These are phyloP conservation scores for Juglanconis juglandina DNA, from an alignment of 2,329 filamentous ascomycete species.

Conservation along the genomic window DNA sequence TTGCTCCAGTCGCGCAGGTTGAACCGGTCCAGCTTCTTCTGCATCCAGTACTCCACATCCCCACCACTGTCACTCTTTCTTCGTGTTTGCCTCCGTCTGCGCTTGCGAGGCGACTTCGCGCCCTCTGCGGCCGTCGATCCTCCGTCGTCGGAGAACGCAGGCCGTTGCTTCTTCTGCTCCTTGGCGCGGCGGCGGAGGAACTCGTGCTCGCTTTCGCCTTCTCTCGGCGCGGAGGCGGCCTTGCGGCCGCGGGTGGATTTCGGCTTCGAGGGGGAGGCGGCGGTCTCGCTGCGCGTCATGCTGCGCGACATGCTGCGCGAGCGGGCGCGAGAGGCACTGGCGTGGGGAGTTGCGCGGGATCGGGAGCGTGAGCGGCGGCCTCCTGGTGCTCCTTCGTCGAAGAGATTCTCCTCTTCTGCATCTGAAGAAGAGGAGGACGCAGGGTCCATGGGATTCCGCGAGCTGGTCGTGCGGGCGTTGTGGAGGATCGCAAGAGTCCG, in stretches of 20 bases:
- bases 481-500: conserved; percentile 67
- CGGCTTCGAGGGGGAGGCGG: background rate
- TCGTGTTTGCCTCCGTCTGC: conserved; percentile 20
- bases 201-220: conserved; percentile 31
- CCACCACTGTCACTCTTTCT: conserved; percentile 16
- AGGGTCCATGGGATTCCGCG: conserved; percentile 31
- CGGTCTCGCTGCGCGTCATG: background rate
- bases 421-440: background rate
- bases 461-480: conserved; percentile 55
- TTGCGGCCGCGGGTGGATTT: conserved; percentile 20
- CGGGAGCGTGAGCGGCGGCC: background rate
- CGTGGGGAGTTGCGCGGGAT: background rate
- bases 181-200: conserved; percentile 33
- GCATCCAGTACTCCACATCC: conserved; percentile 15
- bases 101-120: conserved; percentile 2
- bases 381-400: background rate
- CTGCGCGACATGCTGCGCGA: background rate
- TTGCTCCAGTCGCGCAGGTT: conserved; percentile 77
- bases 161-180: conserved; percentile 33
- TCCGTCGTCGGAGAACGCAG: conserved; percentile 32
- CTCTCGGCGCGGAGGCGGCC: conserved; percentile 15
- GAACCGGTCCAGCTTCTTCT: conserved; percentile 26
- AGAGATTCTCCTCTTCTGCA: background rate
- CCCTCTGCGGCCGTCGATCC: conserved; percentile 26
- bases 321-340: background rate